phyloP scores from a whole-genome alignment of 441 rosid genomes.

The Adansonia madagascariensis region DNA sequence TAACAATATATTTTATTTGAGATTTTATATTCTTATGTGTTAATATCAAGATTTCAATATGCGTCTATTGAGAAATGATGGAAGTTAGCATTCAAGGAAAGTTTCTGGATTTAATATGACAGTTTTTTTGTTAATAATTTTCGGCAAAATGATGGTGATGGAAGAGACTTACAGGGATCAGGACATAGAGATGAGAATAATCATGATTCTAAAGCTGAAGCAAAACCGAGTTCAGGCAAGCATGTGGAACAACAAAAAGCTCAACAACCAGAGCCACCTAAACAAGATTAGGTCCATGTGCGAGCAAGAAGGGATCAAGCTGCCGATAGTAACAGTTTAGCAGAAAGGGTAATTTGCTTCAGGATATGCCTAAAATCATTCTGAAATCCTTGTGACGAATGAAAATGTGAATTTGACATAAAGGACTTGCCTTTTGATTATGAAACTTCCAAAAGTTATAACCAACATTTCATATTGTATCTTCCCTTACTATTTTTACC shows the following conservation, averaged over 20 bases:
- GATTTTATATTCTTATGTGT: not conserved
- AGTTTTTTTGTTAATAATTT: slow-evolving; percentile 12
- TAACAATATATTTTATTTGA: not conserved
- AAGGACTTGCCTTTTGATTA: not conserved
- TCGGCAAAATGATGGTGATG: slow-evolving; percentile 50
- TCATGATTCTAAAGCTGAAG: slow-evolving; percentile 45
- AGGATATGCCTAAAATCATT: slow-evolving; percentile 18
- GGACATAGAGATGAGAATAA: slow-evolving; percentile 49
- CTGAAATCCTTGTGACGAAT: not conserved
- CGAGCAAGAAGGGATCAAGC: slow-evolving; percentile 97
- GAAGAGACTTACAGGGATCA: slow-evolving; percentile 49
- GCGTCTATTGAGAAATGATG: not conserved
- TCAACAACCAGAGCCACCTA: slow-evolving; percentile 55
- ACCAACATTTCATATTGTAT: not conserved
- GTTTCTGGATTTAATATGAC: slow-evolving; percentile 7
- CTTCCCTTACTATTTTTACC: not conserved
- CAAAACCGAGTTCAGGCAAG: slow-evolving; percentile 57
- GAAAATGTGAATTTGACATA: not conserved
- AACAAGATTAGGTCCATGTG: slow-evolving; percentile 89
- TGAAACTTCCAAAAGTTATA: not conserved
- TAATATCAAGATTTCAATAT: not conserved
- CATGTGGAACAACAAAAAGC: slow-evolving; percentile 46
- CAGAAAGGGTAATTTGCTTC: slow-evolving; percentile 73
- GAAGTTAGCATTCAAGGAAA: not conserved
- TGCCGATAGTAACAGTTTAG: slow-evolving; percentile 92